These are phyloP conservation scores for Endogone sp. DNA, from an alignment of 192 early-diverging fungal genomes.

Conservation along the genomic window DNA sequence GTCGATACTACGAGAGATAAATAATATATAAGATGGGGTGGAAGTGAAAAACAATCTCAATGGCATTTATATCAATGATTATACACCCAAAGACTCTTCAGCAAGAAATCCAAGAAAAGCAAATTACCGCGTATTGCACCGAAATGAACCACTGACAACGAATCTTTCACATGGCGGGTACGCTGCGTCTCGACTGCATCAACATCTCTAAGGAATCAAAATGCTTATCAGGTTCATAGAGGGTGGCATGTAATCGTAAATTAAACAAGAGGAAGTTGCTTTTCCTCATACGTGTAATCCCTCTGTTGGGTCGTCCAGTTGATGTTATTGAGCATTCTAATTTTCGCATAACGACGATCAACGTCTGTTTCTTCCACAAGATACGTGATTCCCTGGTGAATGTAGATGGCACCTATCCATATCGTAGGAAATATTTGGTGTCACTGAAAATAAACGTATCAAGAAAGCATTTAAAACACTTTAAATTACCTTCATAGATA, in stretches of 20 bases:
- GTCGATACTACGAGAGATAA: conserved; percentile 34
- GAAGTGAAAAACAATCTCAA: too few species aligned
- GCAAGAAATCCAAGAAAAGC: too few species aligned
- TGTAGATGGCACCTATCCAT: conserved; percentile 53
- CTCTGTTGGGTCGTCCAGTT: conserved; percentile 49
- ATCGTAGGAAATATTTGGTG: too few species aligned
- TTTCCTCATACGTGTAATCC: conserved; percentile 54
- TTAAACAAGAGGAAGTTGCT: too few species aligned
- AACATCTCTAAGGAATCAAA: conserved; percentile 11
- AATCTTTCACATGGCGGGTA: background rate
- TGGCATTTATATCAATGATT: too few species aligned
- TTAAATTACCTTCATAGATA: conserved; percentile 48
- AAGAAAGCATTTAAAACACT: background rate
- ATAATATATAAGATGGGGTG: background rate
- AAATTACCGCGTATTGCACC: conserved; percentile 23
- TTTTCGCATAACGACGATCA: conserved; percentile 36
- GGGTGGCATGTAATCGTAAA: too few species aligned
- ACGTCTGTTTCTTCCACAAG: conserved; percentile 48
- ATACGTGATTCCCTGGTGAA: conserved; percentile 55
- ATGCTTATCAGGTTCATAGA: too few species aligned
- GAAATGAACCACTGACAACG: background rate
- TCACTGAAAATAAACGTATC: too few species aligned
- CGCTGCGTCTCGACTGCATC: conserved; percentile 32
- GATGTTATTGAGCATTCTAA: conserved; percentile 31
- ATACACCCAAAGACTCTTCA: too few species aligned